phyloP scores from a whole-genome alignment of 2,329 filamentous ascomycete genomes.

The Verticillium klebahnii region DNA sequence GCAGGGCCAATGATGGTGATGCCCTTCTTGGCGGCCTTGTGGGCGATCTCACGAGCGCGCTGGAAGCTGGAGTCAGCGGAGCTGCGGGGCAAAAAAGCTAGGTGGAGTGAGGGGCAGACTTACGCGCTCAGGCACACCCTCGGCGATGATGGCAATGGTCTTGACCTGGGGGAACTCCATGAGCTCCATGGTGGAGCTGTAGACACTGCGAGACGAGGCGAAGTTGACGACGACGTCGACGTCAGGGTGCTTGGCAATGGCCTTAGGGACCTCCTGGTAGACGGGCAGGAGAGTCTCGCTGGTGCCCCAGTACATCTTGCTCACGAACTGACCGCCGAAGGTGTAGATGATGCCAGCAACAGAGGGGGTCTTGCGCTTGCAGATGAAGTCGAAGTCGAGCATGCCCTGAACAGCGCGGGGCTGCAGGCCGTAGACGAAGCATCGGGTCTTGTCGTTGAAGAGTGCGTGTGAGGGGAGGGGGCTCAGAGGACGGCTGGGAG shows the following conservation, averaged over 20 bases:
- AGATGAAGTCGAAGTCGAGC: conserved; percentile 99
- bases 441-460: conserved; percentile 99
- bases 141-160: conserved; percentile 98
- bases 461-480: conserved; percentile 84
- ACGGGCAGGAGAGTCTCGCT: conserved; percentile 98
- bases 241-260: conserved; percentile 92
- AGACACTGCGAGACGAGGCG: conserved; percentile 96
- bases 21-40: conserved; percentile 96
- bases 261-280: conserved; percentile 92
- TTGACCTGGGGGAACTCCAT: conserved; percentile 97
- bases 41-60: conserved; percentile 96
- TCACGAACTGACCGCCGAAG: conserved; percentile 99
- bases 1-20: conserved; percentile 98
- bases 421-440: conserved; percentile 99
- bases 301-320: conserved; percentile 99
- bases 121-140: conserved; percentile 97
- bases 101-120: conserved; percentile 32
- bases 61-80: conserved; percentile 25
- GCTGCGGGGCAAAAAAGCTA: conserved; percentile 11
- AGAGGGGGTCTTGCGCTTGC: conserved; percentile 94
- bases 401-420: conserved; percentile 87
- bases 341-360: conserved; percentile 99
- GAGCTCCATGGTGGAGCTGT: conserved; percentile 96
- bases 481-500: conserved; percentile 87
- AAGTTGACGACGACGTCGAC: conserved; percentile 99